Evolutionary conservation across 495 filamentous ascomycete species (phyloP).

Genomic region (Talaromyces nanjingensis): DNA sequence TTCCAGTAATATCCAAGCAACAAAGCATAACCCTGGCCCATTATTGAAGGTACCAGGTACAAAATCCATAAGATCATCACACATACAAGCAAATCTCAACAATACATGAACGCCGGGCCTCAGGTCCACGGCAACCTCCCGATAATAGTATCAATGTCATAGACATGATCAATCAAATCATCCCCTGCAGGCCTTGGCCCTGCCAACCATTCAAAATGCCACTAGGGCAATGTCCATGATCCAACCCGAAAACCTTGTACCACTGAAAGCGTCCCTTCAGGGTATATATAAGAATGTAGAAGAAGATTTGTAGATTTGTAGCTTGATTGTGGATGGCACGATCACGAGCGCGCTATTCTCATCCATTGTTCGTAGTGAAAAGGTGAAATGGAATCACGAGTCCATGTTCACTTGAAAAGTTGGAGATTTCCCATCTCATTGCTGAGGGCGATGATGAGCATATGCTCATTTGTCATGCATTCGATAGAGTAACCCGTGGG

Average conservation of each 20-base stretch:
- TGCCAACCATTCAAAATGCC: background rate
- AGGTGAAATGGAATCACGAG: slow-evolving; percentile 5
- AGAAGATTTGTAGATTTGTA: background rate
- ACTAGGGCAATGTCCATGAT: slow-evolving; percentile 4
- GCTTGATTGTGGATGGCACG: slow-evolving; percentile 6
- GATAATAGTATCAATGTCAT: background rate
- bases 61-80: background rate
- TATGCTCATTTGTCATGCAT: background rate
- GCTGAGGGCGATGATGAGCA: slow-evolving; percentile 7
- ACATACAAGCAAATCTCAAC: background rate
- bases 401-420: background rate
- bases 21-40: background rate
- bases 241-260: slow-evolving; percentile 8
- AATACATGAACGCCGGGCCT: slow-evolving; percentile 8
- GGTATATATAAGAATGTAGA: background rate
- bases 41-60: background rate
- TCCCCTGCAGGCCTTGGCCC: slow-evolving; percentile 1
- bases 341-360: slow-evolving; percentile 9
- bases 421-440: background rate
- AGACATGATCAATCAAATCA: background rate
- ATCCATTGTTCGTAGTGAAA: background rate
- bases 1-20: background rate
- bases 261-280: slow-evolving; percentile 5
- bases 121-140: slow-evolving; percentile 10
- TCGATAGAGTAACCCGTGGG: background rate